phyloP scores from a whole-genome alignment of 352 stramenopile species.

The Pythium sukuiense region DNA sequence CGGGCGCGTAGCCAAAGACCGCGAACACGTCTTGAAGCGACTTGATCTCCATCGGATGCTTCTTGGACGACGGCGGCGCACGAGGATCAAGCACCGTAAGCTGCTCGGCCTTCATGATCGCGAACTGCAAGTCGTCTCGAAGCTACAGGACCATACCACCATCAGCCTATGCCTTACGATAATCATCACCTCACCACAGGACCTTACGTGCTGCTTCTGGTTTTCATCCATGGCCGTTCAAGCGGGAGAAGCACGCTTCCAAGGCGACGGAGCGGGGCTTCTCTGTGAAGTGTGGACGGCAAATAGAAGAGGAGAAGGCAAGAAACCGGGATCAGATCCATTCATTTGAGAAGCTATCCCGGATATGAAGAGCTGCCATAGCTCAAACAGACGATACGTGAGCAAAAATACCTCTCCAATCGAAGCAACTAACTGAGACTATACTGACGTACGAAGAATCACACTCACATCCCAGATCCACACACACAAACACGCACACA shows the following conservation, averaged over 20 bases:
- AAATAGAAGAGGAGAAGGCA: not conserved
- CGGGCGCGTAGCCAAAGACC: conserved; percentile 57
- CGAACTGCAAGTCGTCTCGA: conserved; percentile 70
- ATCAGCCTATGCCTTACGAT: not conserved
- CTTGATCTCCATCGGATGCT: conserved; percentile 67
- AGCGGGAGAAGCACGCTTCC: not conserved
- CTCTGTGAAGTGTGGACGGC: not conserved
- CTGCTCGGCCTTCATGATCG: conserved; percentile 64
- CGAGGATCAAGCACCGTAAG: conserved; percentile 47
- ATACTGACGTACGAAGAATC: not conserved
- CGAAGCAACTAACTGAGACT: conserved; percentile 4
- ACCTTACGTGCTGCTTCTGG: conserved; percentile 54
- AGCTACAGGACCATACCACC: conserved; percentile 32
- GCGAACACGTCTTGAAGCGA: conserved; percentile 65
- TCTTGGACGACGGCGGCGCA: conserved; percentile 35
- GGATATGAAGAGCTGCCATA: not conserved
- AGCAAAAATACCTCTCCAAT: conserved; percentile 23
- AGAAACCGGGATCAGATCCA: not conserved
- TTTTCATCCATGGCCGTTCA: conserved; percentile 47
- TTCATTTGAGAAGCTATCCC: not conserved
- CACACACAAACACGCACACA: conserved; percentile 1
- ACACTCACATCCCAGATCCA: not conserved
- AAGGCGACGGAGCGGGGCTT: not conserved
- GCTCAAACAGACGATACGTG: not conserved
- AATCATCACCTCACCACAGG: too few species aligned